Percentiles rank a stretch among this genome's conserved stretches.
Conservation (phyloP, 2,329 filamentous ascomycete genomes). For the Cryphonectria nitschkei region DNA sequence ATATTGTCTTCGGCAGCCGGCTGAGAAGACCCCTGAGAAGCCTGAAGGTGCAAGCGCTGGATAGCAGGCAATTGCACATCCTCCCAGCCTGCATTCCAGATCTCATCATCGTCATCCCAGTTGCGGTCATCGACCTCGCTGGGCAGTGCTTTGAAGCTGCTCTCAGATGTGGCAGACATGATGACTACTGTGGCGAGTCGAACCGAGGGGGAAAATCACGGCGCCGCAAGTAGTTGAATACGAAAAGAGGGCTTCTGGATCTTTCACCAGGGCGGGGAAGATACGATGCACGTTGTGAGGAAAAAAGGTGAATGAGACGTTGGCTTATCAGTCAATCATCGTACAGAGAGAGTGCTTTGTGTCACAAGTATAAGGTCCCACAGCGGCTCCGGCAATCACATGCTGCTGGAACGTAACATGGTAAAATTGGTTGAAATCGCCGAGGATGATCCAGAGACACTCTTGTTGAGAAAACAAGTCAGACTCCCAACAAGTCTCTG, state of each 20-base stretch:
- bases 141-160: neutral
- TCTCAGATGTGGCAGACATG: neutral
- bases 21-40: neutral
- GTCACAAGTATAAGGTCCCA: neutral
- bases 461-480: neutral
- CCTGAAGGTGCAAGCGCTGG: neutral
- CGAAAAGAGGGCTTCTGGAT: neutral
- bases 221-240: neutral
- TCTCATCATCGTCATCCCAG: neutral
- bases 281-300: neutral
- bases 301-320: neutral
- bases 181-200: neutral
- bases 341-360: neutral
- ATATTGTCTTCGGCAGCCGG: neutral
- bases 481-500: neutral
- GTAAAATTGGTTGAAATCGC: neutral
- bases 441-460: neutral
- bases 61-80: neutral
- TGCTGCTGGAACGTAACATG: neutral
- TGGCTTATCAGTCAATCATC: slow-evolving; percentile 1
- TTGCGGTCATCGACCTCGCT: neutral
- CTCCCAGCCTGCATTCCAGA: neutral
- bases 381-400: neutral
- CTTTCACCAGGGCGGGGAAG: neutral
- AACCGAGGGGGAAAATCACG: neutral